These are phyloP conservation scores for Penicillium canescens DNA, from an alignment of 495 filamentous ascomycete species.

Conservation along the genomic window DNA sequence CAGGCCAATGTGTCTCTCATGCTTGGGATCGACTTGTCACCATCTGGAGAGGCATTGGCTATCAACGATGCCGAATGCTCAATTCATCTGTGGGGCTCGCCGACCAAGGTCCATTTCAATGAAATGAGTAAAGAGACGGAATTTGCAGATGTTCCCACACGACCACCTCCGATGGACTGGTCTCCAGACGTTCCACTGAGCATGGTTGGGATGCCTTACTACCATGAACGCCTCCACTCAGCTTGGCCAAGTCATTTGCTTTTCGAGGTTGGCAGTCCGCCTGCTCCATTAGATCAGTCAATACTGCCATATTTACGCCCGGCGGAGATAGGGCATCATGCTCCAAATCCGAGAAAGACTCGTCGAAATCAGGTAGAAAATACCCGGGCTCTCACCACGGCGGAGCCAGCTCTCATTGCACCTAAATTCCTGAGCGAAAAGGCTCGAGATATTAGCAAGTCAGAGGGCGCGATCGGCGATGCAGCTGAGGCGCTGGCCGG, in stretches of 20 bases:
- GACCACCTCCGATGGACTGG: slow-evolving; percentile 60
- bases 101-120: slow-evolving; percentile 83
- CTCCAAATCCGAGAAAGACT: slow-evolving; percentile 71
- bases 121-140: slow-evolving; percentile 80
- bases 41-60: slow-evolving; percentile 85
- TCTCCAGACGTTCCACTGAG: slow-evolving; percentile 78
- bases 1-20: slow-evolving; percentile 78
- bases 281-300: slow-evolving; percentile 71
- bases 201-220: slow-evolving; percentile 88
- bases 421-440: slow-evolving; percentile 95
- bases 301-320: slow-evolving; percentile 66
- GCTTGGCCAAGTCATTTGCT: slow-evolving; percentile 83
- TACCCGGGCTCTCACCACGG: slow-evolving; percentile 53
- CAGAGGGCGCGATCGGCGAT: slow-evolving; percentile 60
- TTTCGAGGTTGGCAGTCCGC: slow-evolving; percentile 81
- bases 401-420: slow-evolving; percentile 59
- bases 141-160: slow-evolving; percentile 64
- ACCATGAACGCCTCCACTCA: slow-evolving; percentile 82
- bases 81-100: slow-evolving; percentile 90
- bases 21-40: slow-evolving; percentile 77
- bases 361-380: slow-evolving; percentile 83
- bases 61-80: slow-evolving; percentile 76
- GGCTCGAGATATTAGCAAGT: slow-evolving; percentile 63
- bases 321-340: slow-evolving; percentile 70
- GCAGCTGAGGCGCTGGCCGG: slow-evolving; percentile 60